These are phyloP conservation scores for Nicotiana paniculata DNA, from an alignment of 257 asterid species.

Conservation along the genomic window DNA sequence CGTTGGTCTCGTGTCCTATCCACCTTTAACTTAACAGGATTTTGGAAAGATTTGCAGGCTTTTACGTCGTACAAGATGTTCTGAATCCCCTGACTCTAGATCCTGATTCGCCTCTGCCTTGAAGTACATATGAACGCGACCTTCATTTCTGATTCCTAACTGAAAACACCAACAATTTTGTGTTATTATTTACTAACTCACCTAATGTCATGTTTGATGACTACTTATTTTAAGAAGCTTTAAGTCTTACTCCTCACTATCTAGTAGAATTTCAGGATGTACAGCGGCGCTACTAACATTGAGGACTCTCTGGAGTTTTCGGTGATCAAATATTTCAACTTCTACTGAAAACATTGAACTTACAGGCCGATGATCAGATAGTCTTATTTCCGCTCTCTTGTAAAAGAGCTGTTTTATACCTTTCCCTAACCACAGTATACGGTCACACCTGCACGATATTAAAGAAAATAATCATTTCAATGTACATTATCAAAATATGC, in stretches of 20 bases:
- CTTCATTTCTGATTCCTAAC: not conserved
- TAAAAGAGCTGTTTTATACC: conserved; percentile 73
- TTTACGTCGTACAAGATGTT: not conserved
- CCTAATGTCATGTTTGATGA: not conserved
- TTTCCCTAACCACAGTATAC: conserved; percentile 70
- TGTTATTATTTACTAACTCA: not conserved
- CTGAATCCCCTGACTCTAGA: not conserved
- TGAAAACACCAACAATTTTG: not conserved
- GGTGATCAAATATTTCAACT: conserved; percentile 75
- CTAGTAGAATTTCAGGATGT: not conserved
- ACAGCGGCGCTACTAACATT: conserved; percentile 31
- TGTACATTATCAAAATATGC: too few species aligned
- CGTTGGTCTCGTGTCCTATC: not conserved
- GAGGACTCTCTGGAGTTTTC: conserved; percentile 79
- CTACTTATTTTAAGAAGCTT: not conserved
- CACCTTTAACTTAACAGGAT: not conserved
- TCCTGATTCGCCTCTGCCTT: not conserved
- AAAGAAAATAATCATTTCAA: not conserved
- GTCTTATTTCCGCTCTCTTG: conserved; percentile 52
- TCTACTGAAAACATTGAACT: conserved; percentile 67
- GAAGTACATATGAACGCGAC: not conserved
- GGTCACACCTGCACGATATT: conserved; percentile 81
- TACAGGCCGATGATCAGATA: conserved; percentile 96
- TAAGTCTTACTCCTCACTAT: not conserved
- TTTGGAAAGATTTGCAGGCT: not conserved